Evolutionary conservation across 345 rosid species (phyloP).

Genomic region (Lumnitzera littorea): DNA sequence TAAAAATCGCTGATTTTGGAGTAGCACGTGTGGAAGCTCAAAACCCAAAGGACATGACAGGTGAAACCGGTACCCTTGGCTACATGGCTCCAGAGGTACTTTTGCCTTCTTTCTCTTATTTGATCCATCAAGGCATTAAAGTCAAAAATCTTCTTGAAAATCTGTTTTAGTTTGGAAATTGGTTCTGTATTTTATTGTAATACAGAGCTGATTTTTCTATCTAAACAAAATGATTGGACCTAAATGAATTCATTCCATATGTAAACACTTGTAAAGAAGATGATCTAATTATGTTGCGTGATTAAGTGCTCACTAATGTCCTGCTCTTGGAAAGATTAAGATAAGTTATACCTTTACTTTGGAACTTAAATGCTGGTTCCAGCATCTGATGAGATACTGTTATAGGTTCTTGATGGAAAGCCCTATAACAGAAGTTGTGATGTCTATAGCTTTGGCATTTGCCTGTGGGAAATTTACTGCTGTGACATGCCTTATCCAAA

Average conservation of each 20-base stretch:
- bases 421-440: constrained; percentile 90
- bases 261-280: too few species aligned
- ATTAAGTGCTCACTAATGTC: too few species aligned
- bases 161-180: too few species aligned
- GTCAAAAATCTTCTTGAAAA: background rate
- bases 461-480: constrained; percentile 96
- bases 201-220: too few species aligned
- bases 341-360: too few species aligned
- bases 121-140: background rate
- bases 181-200: too few species aligned
- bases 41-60: constrained; percentile 92
- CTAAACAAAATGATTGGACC: too few species aligned
- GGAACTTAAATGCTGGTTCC: too few species aligned
- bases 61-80: constrained; percentile 94
- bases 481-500: constrained; percentile 90
- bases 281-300: too few species aligned
- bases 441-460: constrained; percentile 95
- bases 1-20: constrained; percentile 95
- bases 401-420: constrained; percentile 85
- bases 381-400: constrained; percentile 3
- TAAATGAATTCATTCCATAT: too few species aligned
- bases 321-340: too few species aligned
- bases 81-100: constrained; percentile 99
- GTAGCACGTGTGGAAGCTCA: constrained; percentile 98
- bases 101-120: background rate